Conservation (phyloP, 2,329 filamentous ascomycete species). For the Monilinia fructigena region DNA sequence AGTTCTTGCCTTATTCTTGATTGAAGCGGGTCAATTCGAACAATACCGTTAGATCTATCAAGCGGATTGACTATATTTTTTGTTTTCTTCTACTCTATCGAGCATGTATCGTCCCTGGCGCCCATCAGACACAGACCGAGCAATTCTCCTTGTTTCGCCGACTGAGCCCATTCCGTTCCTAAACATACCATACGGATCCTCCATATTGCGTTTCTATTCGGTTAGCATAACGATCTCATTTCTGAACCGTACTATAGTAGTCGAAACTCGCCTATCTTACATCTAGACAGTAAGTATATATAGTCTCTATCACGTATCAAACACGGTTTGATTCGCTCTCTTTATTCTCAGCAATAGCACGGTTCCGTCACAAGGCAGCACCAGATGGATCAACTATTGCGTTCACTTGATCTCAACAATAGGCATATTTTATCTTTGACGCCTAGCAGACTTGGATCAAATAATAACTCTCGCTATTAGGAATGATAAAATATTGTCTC, state of each 20-base stretch:
- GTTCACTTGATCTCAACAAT: neutral
- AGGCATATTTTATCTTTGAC: neutral
- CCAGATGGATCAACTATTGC: neutral
- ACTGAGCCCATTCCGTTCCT: neutral
- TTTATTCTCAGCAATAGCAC: neutral
- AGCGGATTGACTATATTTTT: neutral
- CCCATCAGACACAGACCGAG: neutral
- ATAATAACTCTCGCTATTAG: neutral
- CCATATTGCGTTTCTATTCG: too few relatives aligned
- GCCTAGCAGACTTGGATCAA: neutral
- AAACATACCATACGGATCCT: neutral
- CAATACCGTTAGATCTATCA: too few relatives aligned
- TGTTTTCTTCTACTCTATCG: neutral
- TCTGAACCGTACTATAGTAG: neutral
- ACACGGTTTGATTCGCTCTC: neutral
- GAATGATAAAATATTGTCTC: neutral
- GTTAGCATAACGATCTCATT: neutral
- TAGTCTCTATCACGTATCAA: neutral
- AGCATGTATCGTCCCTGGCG: neutral
- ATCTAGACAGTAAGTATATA: neutral
- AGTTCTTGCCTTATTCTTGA: too few relatives aligned
- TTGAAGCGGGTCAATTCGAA: too few relatives aligned
- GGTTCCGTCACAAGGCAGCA: neutral
- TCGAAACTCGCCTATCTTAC: neutral
- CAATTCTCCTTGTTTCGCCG: neutral